Evolutionary conservation across 2,329 filamentous ascomycete genomes (phyloP), one percentile per base, ranked within the genome.

Genomic region (Lasiodiplodia sp.): DNA sequence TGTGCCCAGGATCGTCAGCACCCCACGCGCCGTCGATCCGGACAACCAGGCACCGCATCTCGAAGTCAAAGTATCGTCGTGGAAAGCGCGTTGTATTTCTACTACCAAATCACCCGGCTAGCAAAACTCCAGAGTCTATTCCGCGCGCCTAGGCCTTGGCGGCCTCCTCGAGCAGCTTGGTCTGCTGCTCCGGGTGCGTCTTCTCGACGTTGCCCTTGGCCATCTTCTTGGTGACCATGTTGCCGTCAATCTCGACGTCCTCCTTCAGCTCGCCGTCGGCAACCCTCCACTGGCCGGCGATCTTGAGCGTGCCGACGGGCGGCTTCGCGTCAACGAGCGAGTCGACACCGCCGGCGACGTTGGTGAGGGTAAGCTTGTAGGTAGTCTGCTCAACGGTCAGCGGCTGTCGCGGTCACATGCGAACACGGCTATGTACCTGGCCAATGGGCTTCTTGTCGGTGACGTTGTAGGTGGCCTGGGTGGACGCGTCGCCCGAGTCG

Each of bases 201-300:
- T 78, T 80, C 71, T 81, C 79, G 1, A 80, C 77, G 64, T 79
- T 81, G 1, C 73, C 76, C 74, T 79, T 80, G 1, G 78, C 79
- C 66, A 81, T 78, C 73, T 78, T 80, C 76, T 80, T 81, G 76
- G 79, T 79, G 75, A 81, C 75, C 47, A 80, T 79, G 65, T 81
- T 80, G 4, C 77, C 78, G 47, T 81, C 79, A 62, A 81, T 80
- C n/a, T 79, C 76, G 1, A 81, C 77, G 28, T 80, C 78, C 71
- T 81, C 79, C 28, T 70, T 72, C 44, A 81, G 68, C 68, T 72
- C 66, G 31, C 76, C 77, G 31, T 72, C 72, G 4, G n/a, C 67
- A 2, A 80, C 75, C 28, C 79, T 73, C 79, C 79, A 81, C 69
- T 78, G 77, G 21, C 78, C 78, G 5, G 75, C 73, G 64, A 81